Percentiles rank a stretch among this genome's conserved stretches.
Conservation (phyloP, 2,329 filamentous ascomycete genomes). For the Apiospora saccharicola region DNA sequence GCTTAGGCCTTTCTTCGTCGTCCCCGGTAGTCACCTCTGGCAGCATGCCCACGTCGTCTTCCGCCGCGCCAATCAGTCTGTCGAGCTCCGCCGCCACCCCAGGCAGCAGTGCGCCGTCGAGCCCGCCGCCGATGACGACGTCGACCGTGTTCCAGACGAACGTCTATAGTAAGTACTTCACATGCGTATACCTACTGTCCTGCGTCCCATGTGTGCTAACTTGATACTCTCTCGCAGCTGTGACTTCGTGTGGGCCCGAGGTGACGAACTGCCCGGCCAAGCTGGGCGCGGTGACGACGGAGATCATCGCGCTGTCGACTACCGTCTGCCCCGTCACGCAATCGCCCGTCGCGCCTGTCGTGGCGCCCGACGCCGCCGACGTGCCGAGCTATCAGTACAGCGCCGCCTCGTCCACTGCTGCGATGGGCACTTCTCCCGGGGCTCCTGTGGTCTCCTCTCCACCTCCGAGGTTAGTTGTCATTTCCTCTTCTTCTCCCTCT, state of each 20-base stretch:
- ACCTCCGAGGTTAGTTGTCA: constrained; percentile 35
- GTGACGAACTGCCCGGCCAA: constrained; percentile 38
- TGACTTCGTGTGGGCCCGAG: constrained; percentile 39
- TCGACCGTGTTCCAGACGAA: constrained; percentile 34
- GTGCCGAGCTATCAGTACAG: constrained; percentile 40
- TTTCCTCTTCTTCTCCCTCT: neutral
- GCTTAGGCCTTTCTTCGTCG: neutral
- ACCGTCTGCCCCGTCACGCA: constrained; percentile 39
- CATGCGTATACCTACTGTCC: neutral
- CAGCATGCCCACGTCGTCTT: neutral
- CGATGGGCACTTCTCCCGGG: constrained; percentile 25
- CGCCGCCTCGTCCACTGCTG: constrained; percentile 33
- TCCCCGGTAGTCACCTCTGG: neutral
- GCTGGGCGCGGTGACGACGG: constrained; percentile 37
- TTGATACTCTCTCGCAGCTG: constrained; percentile 16
- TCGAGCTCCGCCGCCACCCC: constrained; percentile 26
- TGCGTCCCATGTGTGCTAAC: neutral
- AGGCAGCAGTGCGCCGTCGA: constrained; percentile 26
- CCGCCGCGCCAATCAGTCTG: neutral
- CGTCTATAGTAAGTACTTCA: constrained; percentile 31
- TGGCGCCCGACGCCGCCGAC: constrained; percentile 21
- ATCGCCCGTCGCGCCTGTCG: neutral
- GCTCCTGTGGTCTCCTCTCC: constrained; percentile 26
- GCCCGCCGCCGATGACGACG: constrained; percentile 36
- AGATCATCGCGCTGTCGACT: constrained; percentile 39